Evolutionary conservation across 2,329 filamentous ascomycete species (phyloP), one percentile per base, ranked within the genome.

Genomic region (Biscogniauxia mediterranea): DNA sequence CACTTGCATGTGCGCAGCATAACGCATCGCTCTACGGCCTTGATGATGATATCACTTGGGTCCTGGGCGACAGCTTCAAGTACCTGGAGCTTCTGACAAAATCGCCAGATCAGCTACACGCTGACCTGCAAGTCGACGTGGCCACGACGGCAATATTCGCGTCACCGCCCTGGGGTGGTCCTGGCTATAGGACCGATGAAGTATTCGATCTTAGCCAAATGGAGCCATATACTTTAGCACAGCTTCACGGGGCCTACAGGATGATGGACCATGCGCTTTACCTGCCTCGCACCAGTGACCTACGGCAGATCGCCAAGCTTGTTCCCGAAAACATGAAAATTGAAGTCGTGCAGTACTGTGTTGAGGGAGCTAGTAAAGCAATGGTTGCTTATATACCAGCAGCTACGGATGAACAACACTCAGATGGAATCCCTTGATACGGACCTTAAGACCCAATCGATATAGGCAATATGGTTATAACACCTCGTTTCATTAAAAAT

Each of bases 11-110:
- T 76, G 95, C 93, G 25, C 93, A 96, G 78, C 88, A 96, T 74
- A 99, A 99, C 74, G 93, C 95, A 7, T 81, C 86, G 58, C 80
- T 98, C 53, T 96, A 97, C 73, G 93, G 89, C 3, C 90, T 97
- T 0, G 79, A 89, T 55, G 87, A 73, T 11, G 61, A 86, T 71
- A 94, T 99, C 69, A 90, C 87, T 58, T 99, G 93, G 89, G 84
- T 97, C 46, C 81, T 90, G 58, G 93, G 89, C 3, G 93, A 98
- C 77, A 95, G 90, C 73, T 96, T 99, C 71, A 83, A 91, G 42
- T 86, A 88, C 54, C 76, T 96, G 23, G 76, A 81, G n/a, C 71
- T 75, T 26, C 70, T 82, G 6, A 65, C 75, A 52, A 72, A 77
- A 55, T 67, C 69, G 5, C 72, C 79, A 1, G 69, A 74, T 52